Base-by-base conservation (phyloP, 2,329 filamentous ascomycete species). In the Waltergamsia citrina region DNA sequence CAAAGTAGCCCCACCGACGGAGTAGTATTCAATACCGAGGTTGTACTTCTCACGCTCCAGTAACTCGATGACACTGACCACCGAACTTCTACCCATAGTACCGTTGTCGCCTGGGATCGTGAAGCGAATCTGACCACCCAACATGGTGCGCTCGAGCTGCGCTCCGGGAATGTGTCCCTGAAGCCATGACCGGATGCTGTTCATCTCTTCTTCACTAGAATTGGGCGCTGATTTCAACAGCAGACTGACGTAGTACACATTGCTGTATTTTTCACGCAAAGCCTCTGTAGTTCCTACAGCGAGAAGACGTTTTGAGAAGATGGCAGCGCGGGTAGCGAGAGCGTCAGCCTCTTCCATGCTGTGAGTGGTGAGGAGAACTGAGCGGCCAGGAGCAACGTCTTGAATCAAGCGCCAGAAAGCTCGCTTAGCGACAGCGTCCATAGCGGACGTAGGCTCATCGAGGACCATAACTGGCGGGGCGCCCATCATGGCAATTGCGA, bases 331-430 rank as follows among this genome's bases (percentile, higher is more conserved):
- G 19, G 76, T 78, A 0, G 88, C 88, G 3, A 96, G 67, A 1
- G 87, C 86, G 49, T 94, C 86, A 1, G 88, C 88, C 59, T 95
- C 88, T 54, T 95, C 88, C 87, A 95, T 94, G 31, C 77, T 85
- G 55, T 96, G 88, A 0, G 90, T 95, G 0, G 88, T 95, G 15
- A 96, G 70, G 2, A 95, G 66, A 11, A 95, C 74, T 0, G 81
- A 83, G n/a, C 88, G 73, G 0, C 86, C 86, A 0, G 77, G 72
- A 0, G 81, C 78, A 5, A 88, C 78, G 2, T 77, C 71, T 4
- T 74, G 73, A 1, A 95, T 67, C 0, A 86, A 94, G 35, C 76
- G 75, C 90, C 90, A 95, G 84, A 95, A 93, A 43, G 93, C 72
- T 26, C 90, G 74, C 56, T 95, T 94, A 0, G 85, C 81, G 0